phyloP scores from a whole-genome alignment of 345 rosid genomes.

The Citrus reticulata region DNA sequence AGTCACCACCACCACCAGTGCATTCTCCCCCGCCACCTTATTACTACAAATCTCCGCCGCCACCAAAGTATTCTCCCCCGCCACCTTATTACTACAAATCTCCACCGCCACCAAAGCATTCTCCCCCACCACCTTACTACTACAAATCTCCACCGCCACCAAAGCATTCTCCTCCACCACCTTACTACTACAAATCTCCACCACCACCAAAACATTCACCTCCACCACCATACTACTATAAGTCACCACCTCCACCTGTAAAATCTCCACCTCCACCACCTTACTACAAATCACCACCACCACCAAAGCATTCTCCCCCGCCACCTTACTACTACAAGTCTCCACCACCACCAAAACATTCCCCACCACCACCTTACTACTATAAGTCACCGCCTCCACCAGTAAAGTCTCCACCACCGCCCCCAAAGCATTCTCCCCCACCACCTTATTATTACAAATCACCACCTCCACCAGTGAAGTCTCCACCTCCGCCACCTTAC shows the following conservation, averaged over 20 bases:
- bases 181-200: too few species aligned
- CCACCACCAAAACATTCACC: neutral
- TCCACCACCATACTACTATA: slow-evolving; percentile 12
- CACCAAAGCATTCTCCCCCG: neutral
- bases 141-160: too few species aligned
- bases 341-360: neutral
- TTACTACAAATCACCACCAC: too few species aligned
- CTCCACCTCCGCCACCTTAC: too few species aligned
- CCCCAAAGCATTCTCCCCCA: too few species aligned
- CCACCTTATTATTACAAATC: neutral
- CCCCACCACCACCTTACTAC: neutral
- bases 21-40: neutral
- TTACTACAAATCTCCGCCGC: neutral
- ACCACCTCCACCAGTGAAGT: neutral
- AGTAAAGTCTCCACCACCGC: neutral
- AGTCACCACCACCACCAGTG: neutral
- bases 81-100: neutral
- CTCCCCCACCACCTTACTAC: too few species aligned
- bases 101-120: neutral
- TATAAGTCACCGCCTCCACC: neutral
- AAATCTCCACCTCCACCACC: too few species aligned
- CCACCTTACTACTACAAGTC: neutral
- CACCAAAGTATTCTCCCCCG: neutral
- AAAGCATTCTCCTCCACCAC: too few species aligned
- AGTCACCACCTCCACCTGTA: slow-evolving; percentile 6